A percentile compares a stretch with the other conserved stretches of the same genome.
phyloP scores from a whole-genome alignment of 1,139 yeast species.

The Diutina catenulata region DNA sequence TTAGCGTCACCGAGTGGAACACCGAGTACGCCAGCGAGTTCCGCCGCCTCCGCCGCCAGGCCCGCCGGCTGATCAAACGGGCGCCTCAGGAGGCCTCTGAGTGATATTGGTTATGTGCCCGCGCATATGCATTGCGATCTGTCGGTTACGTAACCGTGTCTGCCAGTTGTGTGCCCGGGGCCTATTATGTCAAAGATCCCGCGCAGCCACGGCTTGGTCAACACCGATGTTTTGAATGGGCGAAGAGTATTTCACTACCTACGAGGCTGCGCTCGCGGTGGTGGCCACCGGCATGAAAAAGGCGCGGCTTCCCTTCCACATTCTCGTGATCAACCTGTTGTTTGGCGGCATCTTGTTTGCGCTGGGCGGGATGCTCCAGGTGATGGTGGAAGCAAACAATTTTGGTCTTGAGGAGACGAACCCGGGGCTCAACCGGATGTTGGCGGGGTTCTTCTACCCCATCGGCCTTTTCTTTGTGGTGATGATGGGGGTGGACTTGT shows the following conservation, averaged over 20 bases:
- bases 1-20: conserved; percentile 40
- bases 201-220: too few species aligned
- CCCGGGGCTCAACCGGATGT: conserved; percentile 41
- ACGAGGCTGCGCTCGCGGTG: conserved; percentile 71
- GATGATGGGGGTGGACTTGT: conserved; percentile 60
- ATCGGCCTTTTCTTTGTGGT: conserved; percentile 67
- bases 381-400: conserved; percentile 41
- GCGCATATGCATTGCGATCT: too few species aligned
- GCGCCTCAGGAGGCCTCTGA: too few species aligned
- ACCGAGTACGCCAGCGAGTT: conserved; percentile 39
- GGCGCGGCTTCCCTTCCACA: conserved; percentile 49
- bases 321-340: conserved; percentile 47
- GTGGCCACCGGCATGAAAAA: conserved; percentile 80
- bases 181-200: too few species aligned
- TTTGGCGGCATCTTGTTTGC: conserved; percentile 62
- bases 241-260: conserved; percentile 46
- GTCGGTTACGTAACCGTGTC: too few species aligned
- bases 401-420: conserved; percentile 27
- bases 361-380: conserved; percentile 62
- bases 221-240: too few species aligned
- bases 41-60: conserved; percentile 36
- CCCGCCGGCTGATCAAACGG: conserved; percentile 15
- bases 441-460: conserved; percentile 51
- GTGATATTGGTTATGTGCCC: too few species aligned
- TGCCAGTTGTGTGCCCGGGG: too few species aligned